Conservation (phyloP, 83 land plant genomes). For the Picea abies region DNA sequence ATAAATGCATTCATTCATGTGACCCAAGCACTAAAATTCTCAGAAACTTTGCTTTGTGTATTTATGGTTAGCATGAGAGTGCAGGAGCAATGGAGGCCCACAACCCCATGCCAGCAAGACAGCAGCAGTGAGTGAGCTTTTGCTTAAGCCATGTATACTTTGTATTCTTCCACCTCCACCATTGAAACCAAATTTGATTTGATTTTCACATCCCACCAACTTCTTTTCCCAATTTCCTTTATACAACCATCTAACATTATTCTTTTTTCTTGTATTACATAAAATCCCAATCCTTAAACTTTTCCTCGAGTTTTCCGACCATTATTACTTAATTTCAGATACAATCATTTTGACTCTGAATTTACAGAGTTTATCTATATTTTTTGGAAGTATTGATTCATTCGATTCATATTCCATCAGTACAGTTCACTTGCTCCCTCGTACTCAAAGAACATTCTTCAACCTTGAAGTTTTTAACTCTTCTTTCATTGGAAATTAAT, state of each 20-base stretch:
- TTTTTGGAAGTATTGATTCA: too few species aligned
- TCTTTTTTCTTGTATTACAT: background rate
- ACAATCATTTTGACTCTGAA: too few species aligned
- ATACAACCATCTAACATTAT: background rate
- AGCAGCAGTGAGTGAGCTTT: background rate
- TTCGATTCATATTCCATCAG: too few species aligned
- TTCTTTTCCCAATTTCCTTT: background rate
- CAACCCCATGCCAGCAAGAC: constrained; percentile 1
- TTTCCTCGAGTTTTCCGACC: too few species aligned
- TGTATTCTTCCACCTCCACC: background rate
- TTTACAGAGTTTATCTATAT: too few species aligned
- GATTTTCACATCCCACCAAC: background rate
- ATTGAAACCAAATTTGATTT: background rate
- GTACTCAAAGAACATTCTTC: too few species aligned
- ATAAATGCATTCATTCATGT: background rate
- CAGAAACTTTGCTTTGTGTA: background rate
- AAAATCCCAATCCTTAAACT: background rate
- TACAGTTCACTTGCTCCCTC: too few species aligned
- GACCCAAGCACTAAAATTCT: background rate
- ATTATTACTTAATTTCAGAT: too few species aligned
- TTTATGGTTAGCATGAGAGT: background rate
- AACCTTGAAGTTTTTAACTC: too few species aligned
- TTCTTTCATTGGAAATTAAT: too few species aligned
- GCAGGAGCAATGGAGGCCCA: background rate
- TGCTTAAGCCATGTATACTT: background rate